phyloP scores from a whole-genome alignment of 1,284 basidiomycete genomes.

The Agroathelia rolfsii region DNA sequence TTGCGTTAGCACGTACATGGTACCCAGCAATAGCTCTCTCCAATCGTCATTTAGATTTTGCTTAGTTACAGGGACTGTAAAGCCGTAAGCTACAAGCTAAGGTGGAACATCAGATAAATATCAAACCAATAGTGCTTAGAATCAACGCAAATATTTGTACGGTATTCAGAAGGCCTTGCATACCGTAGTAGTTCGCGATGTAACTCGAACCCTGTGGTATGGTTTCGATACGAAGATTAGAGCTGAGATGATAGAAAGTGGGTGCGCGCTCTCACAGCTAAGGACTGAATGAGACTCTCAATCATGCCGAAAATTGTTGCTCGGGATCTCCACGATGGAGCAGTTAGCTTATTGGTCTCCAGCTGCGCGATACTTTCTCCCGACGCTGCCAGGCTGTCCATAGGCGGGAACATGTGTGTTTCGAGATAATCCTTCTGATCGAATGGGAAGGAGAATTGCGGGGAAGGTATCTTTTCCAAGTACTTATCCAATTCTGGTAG shows the following conservation, averaged over 20 bases:
- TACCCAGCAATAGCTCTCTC: slow-evolving; percentile 51
- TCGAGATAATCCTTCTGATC: slow-evolving; percentile 19
- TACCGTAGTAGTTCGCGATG: slow-evolving; percentile 55
- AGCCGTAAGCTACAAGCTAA: slow-evolving; percentile 3
- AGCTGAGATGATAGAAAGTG: slow-evolving; percentile 4
- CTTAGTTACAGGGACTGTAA: slow-evolving; percentile 33
- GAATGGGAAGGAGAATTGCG: slow-evolving; percentile 23
- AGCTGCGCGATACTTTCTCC: slow-evolving; percentile 47
- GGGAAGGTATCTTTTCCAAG: slow-evolving; percentile 36
- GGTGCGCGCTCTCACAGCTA: slow-evolving; percentile 17
- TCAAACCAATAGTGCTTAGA: slow-evolving; percentile 50
- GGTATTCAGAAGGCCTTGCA: slow-evolving; percentile 57
- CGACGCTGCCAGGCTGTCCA: slow-evolving; percentile 41
- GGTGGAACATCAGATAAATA: slow-evolving; percentile 1
- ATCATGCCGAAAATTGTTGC: slow-evolving; percentile 36
- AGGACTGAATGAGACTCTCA: slow-evolving; percentile 31
- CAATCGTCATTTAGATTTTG: slow-evolving; percentile 33
- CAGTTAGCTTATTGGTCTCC: slow-evolving; percentile 37
- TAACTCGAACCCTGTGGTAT: slow-evolving; percentile 50
- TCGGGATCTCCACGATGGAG: slow-evolving; percentile 45
- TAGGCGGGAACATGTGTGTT: slow-evolving; percentile 46
- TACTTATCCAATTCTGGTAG: slow-evolving; percentile 52
- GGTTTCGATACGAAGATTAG: slow-evolving; percentile 5
- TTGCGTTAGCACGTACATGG: slow-evolving; percentile 37
- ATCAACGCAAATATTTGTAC: slow-evolving; percentile 64